Evolutionary conservation across 306 rosid genomes (phyloP), one percentile per base, ranked within the genome.

Genomic region (Begonia masoniana): DNA sequence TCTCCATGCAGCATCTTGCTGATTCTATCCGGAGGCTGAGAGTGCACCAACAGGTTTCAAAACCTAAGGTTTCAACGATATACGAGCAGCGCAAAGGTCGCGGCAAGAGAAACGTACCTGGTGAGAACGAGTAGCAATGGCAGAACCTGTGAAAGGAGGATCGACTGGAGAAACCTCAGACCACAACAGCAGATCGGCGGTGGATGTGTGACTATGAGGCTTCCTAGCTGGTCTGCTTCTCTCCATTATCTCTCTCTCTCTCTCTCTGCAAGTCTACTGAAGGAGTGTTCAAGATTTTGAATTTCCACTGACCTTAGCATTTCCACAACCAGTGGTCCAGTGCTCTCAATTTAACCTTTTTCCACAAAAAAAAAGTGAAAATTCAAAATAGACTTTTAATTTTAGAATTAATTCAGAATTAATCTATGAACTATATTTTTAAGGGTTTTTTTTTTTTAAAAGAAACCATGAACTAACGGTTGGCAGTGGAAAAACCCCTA

Each of bases 151-250:
- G 57, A 76, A 12, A 15, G 76, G 10, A 59, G 85, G 59, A 5
- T 70, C 70, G 14, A 64, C 43, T 12, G 66, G 69, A 53, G 78
- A 64, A 12, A 24, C 50, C 66, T 81, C 88, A 19, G 82, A 62
- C 96, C 96, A 84, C 4, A 80, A 66, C 1, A 84, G 82, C 70
- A 87, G 79, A 69, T 79, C 92, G 68, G 85, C 57, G 47, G 96
- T 84, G 71, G 76, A 72, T 4, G 83, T 55, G 63, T 56, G 78
- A 9, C 85, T 55, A 62, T 56, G 78, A 9, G 87, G 69, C 46
- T 64, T 83, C 15, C 82, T 54, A 9, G 58, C 59, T 6, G 78
- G 77, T 10, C 81, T 76, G 69, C 47, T 68, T 65, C 67, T 69
- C 68, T 74, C 77, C 94, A 76, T 87, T 12, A 4, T 41, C 5